phyloP scores from a whole-genome alignment of 257 asterid genomes.

The Haberlea rhodopensis region DNA sequence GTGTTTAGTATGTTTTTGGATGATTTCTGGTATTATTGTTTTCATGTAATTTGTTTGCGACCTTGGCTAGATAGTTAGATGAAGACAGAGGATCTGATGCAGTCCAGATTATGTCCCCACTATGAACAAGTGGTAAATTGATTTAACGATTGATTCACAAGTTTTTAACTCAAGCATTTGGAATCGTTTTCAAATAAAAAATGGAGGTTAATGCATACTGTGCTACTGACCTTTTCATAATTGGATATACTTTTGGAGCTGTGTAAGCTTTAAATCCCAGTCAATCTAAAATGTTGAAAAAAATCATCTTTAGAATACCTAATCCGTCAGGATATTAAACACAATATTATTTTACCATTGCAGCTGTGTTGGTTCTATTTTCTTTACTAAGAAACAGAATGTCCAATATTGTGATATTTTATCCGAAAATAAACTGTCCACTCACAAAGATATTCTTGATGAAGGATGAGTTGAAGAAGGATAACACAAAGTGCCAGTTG shows the following conservation, averaged over 20 bases:
- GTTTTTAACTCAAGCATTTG: not conserved
- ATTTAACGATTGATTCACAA: not conserved
- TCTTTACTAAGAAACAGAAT: too few species aligned
- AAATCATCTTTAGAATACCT: too few species aligned
- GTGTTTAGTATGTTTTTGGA: not conserved
- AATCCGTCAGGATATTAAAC: too few species aligned
- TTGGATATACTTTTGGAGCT: too few species aligned
- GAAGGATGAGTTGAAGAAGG: not conserved
- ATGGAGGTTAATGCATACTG: too few species aligned
- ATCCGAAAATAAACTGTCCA: not conserved
- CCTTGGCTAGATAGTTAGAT: not conserved
- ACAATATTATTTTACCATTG: too few species aligned
- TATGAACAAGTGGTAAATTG: not conserved
- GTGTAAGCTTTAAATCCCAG: too few species aligned
- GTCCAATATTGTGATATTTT: too few species aligned
- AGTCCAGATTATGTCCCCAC: not conserved
- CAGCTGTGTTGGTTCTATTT: too few species aligned
- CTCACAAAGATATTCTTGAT: not conserved
- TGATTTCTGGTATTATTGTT: not conserved
- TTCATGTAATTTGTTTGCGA: not conserved
- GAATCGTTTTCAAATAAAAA: not conserved
- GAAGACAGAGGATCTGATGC: not conserved
- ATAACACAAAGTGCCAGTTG: not conserved
- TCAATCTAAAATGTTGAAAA: too few species aligned
- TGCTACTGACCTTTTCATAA: too few species aligned